Conservation (phyloP, 2,329 filamentous ascomycete genomes). For the Fusarium sp. region DNA sequence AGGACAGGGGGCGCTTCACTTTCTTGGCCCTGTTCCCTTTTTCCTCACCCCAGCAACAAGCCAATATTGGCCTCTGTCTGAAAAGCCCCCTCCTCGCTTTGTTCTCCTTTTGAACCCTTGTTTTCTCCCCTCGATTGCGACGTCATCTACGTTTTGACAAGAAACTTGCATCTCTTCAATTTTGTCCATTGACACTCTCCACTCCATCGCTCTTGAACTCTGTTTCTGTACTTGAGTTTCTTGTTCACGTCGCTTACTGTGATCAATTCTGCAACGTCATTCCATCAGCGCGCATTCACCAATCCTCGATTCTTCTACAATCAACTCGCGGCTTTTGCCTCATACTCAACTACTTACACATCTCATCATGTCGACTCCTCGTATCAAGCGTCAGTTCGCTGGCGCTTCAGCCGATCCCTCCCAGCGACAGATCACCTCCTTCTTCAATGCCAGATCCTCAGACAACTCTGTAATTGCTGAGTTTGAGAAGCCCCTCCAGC, state of each 20-base stretch:
- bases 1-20: conserved; percentile 12
- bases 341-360: neutral
- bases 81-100: conserved; percentile 18
- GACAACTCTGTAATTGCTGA: conserved; percentile 44
- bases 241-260: conserved; percentile 4
- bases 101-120: conserved; percentile 31
- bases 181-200: conserved; percentile 30
- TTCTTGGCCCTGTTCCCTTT: conserved; percentile 5
- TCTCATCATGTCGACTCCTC: conserved; percentile 61
- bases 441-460: conserved; percentile 60
- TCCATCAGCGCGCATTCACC: conserved; percentile 2
- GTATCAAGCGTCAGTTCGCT: conserved; percentile 71
- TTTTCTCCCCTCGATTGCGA: conserved; percentile 18
- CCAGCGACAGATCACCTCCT: conserved; percentile 73
- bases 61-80: conserved; percentile 3
- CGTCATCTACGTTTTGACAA: conserved; percentile 24
- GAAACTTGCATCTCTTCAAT: neutral
- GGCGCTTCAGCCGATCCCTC: conserved; percentile 67
- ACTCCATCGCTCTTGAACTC: conserved; percentile 16
- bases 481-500: conserved; percentile 48
- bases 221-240: neutral
- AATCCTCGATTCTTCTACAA: neutral
- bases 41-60: conserved; percentile 35
- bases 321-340: neutral
- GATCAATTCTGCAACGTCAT: conserved; percentile 6